Base-by-base conservation (phyloP, 1,284 basidiomycete genomes). In the Ceratobasidium sp. region DNA sequence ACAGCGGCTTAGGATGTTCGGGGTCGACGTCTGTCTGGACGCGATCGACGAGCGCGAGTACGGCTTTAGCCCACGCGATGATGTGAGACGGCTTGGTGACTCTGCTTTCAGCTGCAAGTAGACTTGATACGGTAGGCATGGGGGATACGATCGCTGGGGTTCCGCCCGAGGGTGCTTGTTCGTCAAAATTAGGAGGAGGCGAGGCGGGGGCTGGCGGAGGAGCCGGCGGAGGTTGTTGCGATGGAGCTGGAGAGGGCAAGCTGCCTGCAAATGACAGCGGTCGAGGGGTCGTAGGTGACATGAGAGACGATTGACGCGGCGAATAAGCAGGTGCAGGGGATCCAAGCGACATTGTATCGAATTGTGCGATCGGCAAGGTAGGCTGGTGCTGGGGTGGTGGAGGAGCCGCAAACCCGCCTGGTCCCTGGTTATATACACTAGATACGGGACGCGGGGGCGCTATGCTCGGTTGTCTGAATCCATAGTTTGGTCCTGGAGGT, bases 31-130 rank as follows among this genome's bases (percentile, higher is more conserved):
- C 80, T 60, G 85, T 84, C 79, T 87, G 88, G 5, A 89, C 85
- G 69, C 91, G 90, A 80, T 95, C 93, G 80, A 95, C 91, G 80
- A 95, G 92, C 82, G 91, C 90, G 81, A 97, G 86, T 72, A 97
- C 92, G 80, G 96, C 94, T 61, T 92, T 89, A 5, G 90, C 89
- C 96, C 96, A 97, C 23, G 88, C 86, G 20, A 97, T 85, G 81
- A 91, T 90, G 67, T 90, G 86, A 0, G 86, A 83, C 0, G 91
- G 91, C 82, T 92, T 91, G 79, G 88, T 88, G 61, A 80, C 82
- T 0, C 89, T 87, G 10, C 87, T 85, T 78, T 92, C 90, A 39
- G 92, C 84, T 26, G 85, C 80, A 1, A 85, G 82, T 1, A 94
- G 89, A 0, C 88, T 86, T 28, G 89, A 82, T 40, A 92, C 83